Evolutionary conservation across 2,329 filamentous ascomycete species (phyloP).

Genomic region (Ophiostoma ulmi): DNA sequence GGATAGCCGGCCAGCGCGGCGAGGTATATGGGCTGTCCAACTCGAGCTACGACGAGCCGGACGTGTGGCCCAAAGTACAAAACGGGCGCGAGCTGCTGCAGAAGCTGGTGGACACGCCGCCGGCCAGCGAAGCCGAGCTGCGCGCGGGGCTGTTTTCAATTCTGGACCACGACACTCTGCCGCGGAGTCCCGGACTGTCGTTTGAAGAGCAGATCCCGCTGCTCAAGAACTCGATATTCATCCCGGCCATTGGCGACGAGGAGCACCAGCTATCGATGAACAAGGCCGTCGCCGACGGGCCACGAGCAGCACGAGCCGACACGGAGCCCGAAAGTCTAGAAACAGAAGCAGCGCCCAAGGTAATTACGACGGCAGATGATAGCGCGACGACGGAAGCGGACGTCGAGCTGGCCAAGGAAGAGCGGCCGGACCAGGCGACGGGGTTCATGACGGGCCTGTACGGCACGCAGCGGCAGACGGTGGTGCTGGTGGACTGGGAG

Average conservation of each 20-base stretch:
- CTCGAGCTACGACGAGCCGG: constrained; percentile 49
- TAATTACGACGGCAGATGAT: neutral
- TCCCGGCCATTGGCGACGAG: constrained; percentile 51
- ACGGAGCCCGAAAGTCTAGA: constrained; percentile 16
- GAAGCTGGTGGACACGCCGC: constrained; percentile 40
- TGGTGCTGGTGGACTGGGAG: constrained; percentile 58
- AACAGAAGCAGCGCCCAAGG: constrained; percentile 35
- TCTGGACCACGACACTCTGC: constrained; percentile 55
- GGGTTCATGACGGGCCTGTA: constrained; percentile 57
- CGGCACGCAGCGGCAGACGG: constrained; percentile 60
- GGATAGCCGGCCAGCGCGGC: constrained; percentile 48
- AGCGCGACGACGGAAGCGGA: constrained; percentile 30
- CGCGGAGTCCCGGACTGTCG: constrained; percentile 38
- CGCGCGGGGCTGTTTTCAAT: constrained; percentile 49
- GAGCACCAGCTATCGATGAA: constrained; percentile 33
- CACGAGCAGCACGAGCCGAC: constrained; percentile 34
- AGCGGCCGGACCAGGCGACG: constrained; percentile 34
- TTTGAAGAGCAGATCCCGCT: constrained; percentile 51
- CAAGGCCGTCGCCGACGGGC: constrained; percentile 30
- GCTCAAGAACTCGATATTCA: constrained; percentile 57
- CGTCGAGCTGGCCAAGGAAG: constrained; percentile 35
- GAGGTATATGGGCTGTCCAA: constrained; percentile 59
- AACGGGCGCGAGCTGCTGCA: constrained; percentile 46
- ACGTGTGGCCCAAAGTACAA: constrained; percentile 58
- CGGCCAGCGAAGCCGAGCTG: constrained; percentile 43